Conservation (phyloP, 106 monocot species). For the Dioscorea alata region DNA sequence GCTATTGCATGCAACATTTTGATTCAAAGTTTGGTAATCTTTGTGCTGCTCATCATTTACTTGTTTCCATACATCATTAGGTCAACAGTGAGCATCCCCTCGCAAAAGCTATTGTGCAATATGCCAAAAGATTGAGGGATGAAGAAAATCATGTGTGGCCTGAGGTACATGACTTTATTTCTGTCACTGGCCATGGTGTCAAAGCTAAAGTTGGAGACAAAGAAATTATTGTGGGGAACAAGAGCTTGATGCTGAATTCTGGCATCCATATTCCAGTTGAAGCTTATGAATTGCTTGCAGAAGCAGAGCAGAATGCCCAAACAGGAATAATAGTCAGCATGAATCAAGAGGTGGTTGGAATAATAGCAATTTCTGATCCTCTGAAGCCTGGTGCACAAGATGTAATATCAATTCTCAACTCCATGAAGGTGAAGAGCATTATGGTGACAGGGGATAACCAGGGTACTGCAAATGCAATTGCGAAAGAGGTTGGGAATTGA, state of each 20-base stretch:
- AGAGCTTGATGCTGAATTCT: conserved; percentile 67
- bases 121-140: conserved; percentile 63
- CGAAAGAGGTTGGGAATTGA: conserved; percentile 76
- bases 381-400: conserved; percentile 73
- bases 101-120: conserved; percentile 75
- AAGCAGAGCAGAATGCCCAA: conserved; percentile 62
- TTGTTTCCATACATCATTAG: conserved; percentile 23
- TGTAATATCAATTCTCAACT: conserved; percentile 75
- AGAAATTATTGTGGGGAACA: conserved; percentile 68
- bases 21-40: background rate
- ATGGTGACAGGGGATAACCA: conserved; percentile 97
- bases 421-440: conserved; percentile 84
- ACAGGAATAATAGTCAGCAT: conserved; percentile 71
- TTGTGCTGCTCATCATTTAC: background rate
- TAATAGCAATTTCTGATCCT: conserved; percentile 84
- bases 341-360: conserved; percentile 53
- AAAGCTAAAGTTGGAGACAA: conserved; percentile 56
- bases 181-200: conserved; percentile 77
- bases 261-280: conserved; percentile 46
- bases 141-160: conserved; percentile 47
- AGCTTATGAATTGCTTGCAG: conserved; percentile 66
- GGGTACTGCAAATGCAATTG: conserved; percentile 89
- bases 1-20: background rate
- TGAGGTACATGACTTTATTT: conserved; percentile 55
- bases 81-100: conserved; percentile 91